These are phyloP conservation scores for Petunia secreta DNA, from an alignment of 257 asterid genomes.

Conservation along the genomic window DNA sequence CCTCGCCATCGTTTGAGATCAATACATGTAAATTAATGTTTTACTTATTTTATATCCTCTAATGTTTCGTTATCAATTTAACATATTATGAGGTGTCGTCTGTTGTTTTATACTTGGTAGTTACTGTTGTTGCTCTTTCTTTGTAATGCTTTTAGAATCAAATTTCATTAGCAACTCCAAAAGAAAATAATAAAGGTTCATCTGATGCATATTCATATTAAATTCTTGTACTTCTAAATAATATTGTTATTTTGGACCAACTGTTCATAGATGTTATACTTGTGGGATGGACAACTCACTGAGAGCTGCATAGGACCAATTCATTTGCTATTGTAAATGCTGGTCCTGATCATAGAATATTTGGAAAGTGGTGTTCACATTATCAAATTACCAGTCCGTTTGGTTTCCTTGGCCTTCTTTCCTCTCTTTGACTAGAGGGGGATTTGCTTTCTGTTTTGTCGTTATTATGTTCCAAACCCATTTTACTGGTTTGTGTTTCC, in stretches of 20 bases:
- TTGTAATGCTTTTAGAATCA: too few relatives aligned
- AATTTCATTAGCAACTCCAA: background rate
- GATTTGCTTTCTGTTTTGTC: background rate
- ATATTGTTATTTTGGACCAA: too few relatives aligned
- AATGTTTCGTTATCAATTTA: too few relatives aligned
- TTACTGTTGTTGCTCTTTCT: too few relatives aligned
- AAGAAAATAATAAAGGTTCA: background rate
- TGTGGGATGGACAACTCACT: conserved; percentile 4
- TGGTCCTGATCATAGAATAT: background rate
- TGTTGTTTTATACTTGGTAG: too few relatives aligned
- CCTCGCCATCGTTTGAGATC: background rate
- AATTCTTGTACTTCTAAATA: background rate
- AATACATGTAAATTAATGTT: background rate
- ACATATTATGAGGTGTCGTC: too few relatives aligned
- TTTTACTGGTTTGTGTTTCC: background rate
- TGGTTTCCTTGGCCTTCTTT: background rate
- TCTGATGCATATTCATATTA: background rate
- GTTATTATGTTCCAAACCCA: background rate
- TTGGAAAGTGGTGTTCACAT: background rate
- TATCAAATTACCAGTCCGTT: background rate
- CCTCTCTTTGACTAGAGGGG: too few relatives aligned
- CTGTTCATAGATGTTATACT: background rate
- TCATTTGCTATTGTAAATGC: background rate
- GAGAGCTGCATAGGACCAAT: background rate
- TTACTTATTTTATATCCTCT: too few relatives aligned